Conservation (phyloP, 2,329 filamentous ascomycete genomes). For the Trichoderma harzianum region DNA sequence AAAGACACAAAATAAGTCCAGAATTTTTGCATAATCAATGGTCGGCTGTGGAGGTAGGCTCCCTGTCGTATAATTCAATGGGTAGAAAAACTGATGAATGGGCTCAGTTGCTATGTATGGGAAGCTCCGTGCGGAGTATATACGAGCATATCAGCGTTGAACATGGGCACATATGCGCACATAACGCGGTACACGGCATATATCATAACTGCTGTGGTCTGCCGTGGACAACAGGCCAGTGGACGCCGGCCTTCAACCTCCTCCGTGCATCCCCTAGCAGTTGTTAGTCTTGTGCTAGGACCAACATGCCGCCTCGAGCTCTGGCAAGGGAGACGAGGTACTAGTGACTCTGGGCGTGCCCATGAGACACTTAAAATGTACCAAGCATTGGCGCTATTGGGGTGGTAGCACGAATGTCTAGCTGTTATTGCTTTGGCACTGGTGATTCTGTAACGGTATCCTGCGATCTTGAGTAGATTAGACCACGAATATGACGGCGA, state of each 20-base stretch:
- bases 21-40: background rate
- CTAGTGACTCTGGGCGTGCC: background rate
- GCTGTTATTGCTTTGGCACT: background rate
- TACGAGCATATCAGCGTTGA: background rate
- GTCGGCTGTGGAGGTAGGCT: background rate
- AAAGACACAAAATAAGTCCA: background rate
- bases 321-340: background rate
- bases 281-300: constrained; percentile 1
- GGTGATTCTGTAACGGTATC: background rate
- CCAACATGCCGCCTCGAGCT: constrained; percentile 4
- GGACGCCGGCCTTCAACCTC: background rate
- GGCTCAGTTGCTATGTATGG: background rate
- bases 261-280: background rate
- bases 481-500: background rate
- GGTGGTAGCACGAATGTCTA: background rate
- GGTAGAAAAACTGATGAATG: background rate
- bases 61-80: background rate
- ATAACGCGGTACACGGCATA: background rate
- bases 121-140: background rate
- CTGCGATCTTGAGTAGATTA: background rate
- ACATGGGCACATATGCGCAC: background rate
- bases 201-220: background rate
- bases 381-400: background rate
- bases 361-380: background rate
- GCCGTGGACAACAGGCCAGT: background rate